phyloP scores from a whole-genome alignment of 108 stramenopile species.

The Cyclotella baltica region DNA sequence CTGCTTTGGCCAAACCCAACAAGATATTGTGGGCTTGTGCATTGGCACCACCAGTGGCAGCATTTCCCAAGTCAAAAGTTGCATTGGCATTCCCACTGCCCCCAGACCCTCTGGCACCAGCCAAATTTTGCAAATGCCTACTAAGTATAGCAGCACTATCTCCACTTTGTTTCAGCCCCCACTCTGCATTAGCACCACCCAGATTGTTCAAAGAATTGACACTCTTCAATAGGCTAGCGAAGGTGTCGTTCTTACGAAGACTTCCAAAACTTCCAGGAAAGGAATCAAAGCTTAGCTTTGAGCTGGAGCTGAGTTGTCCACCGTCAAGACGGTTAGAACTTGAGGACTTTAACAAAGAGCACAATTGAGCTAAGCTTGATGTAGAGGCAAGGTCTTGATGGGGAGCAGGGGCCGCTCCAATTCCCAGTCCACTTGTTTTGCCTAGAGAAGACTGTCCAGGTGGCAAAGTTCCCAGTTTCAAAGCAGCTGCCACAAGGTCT shows the following conservation, averaged over 20 bases:
- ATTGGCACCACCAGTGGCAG: not conserved
- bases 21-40: not conserved
- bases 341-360: slow-evolving; percentile 1
- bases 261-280: not conserved
- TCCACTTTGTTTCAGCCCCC: not conserved
- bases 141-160: not conserved
- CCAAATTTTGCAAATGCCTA: not conserved
- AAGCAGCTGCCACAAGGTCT: not conserved
- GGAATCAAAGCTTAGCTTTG: not conserved
- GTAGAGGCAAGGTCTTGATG: not conserved
- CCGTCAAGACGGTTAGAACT: not conserved
- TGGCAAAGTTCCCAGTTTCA: not conserved
- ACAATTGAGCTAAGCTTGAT: not conserved
- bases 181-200: no score
- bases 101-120: not conserved
- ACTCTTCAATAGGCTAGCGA: not conserved
- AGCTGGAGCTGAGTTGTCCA: not conserved
- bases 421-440: not conserved
- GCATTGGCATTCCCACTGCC: slow-evolving; percentile 29
- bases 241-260: not conserved
- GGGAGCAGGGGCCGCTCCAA: not conserved
- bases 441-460: not conserved
- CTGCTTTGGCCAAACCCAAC: not conserved
- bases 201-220: not conserved
- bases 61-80: slow-evolving; percentile 26